These are phyloP conservation scores for Sporothrix pallida DNA, from an alignment of 2,329 filamentous ascomycete genomes.

Conservation along the genomic window DNA sequence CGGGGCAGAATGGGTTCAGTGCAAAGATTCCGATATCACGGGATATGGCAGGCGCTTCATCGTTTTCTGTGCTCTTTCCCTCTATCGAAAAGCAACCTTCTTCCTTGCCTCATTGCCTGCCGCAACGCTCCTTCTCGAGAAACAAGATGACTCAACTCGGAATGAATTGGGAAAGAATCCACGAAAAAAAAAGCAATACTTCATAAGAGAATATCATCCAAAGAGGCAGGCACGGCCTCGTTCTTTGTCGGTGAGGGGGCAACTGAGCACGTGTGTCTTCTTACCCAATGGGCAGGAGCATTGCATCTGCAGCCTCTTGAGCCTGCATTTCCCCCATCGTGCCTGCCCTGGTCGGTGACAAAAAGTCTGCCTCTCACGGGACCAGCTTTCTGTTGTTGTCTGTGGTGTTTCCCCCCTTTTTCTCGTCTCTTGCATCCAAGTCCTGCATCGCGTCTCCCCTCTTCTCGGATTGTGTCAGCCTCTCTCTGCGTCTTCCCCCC, in stretches of 20 bases:
- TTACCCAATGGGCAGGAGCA: slow-evolving; percentile 20
- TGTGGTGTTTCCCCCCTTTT: slow-evolving; percentile 25
- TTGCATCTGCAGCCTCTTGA: slow-evolving; percentile 9
- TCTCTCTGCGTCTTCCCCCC: neutral
- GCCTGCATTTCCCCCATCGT: slow-evolving; percentile 21
- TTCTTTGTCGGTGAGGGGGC: slow-evolving; percentile 24
- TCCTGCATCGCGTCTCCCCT: slow-evolving; percentile 5
- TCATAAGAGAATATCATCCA: neutral
- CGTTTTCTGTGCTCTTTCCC: slow-evolving; percentile 1
- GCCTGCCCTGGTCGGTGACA: slow-evolving; percentile 24
- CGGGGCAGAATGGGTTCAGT: too few relatives aligned
- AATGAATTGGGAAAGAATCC: neutral
- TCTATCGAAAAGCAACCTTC: neutral
- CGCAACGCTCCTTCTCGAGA: slow-evolving; percentile 3
- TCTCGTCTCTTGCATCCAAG: slow-evolving; percentile 24
- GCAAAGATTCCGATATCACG: neutral
- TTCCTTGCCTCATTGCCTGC: neutral
- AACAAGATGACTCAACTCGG: neutral
- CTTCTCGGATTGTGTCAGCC: neutral
- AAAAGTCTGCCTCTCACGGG: slow-evolving; percentile 29
- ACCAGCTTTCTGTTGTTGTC: slow-evolving; percentile 25
- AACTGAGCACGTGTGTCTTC: slow-evolving; percentile 18
- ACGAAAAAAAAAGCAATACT: neutral
- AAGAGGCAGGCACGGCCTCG: slow-evolving; percentile 14
- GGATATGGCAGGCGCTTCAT: neutral